phyloP scores from a whole-genome alignment of 2,329 filamentous ascomycete genomes.

The Claviceps maximensis region DNA sequence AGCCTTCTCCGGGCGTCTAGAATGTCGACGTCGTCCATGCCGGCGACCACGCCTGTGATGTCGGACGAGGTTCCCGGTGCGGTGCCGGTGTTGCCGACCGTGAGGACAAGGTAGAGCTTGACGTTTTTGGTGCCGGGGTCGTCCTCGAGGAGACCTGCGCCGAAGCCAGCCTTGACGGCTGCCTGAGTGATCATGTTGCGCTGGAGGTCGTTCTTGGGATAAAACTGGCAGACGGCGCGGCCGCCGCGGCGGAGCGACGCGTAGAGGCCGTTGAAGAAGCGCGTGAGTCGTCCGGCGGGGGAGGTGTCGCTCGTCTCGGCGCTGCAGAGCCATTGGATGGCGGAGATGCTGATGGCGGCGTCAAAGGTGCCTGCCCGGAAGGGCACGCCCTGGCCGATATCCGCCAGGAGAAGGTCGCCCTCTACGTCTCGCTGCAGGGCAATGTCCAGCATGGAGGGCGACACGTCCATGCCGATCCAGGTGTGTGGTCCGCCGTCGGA shows the following conservation, averaged over 20 bases:
- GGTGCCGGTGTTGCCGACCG: conserved; percentile 53
- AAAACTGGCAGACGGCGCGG: conserved; percentile 91
- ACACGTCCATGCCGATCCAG: conserved; percentile 97
- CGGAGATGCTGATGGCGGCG: conserved; percentile 85
- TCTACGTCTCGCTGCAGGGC: conserved; percentile 85
- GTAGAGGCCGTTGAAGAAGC: conserved; percentile 92
- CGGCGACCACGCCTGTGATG: conserved; percentile 80
- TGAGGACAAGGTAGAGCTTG: conserved; percentile 92
- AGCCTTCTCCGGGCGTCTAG: conserved; percentile 50
- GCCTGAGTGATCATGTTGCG: conserved; percentile 83
- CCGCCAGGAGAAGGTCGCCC: conserved; percentile 84
- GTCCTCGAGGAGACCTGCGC: conserved; percentile 87
- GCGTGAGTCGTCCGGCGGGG: conserved; percentile 59
- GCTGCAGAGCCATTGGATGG: conserved; percentile 98
- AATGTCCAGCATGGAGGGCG: conserved; percentile 90
- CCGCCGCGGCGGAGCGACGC: conserved; percentile 71
- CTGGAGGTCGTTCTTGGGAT: conserved; percentile 89
- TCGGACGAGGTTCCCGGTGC: conserved; percentile 48
- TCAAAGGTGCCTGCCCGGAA: conserved; percentile 90
- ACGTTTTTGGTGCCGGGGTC: conserved; percentile 92
- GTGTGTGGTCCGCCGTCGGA: conserved; percentile 74
- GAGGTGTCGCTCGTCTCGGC: conserved; percentile 79
- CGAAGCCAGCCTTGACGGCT: conserved; percentile 87
- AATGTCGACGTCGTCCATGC: conserved; percentile 80
- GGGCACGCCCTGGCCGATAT: conserved; percentile 90